Evolutionary conservation across 108 stramenopile genomes (phyloP), one percentile per base, ranked within the genome.

Genomic region (Fistulifera pelliculosa): DNA sequence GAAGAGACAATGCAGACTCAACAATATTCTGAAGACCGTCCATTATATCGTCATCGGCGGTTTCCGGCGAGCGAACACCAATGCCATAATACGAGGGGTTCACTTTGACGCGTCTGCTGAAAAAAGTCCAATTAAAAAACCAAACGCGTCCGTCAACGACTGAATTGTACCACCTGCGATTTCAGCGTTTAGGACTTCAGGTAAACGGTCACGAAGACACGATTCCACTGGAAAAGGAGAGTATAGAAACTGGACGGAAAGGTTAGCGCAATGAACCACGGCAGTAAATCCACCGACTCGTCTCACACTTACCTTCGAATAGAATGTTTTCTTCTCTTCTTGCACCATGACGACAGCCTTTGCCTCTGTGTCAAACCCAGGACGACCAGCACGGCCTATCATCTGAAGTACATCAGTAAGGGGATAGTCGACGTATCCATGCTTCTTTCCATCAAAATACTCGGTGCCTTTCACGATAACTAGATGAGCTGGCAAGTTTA

Each of bases 351-450:
- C 91, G 22, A 93, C 81, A 16, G 99, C 99, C 28, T 85, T 83
- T 43, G 89, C 97, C 60, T 66, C 55, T 17, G 77, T 79, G 62
- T 98, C 97, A 64, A 97, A 99, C 40, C 97, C 96, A 21, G 99
- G 99, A 18, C 99, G 73, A 2, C 95, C 96, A 31, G 58, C 56
- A 5, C 56, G 41, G 1, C 99, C 99, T 66, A 98, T 97, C 99
- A 99, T 99, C 73, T 99, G 99, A 25, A 99, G 69, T 6, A 98
- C 87, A 62, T 99, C 99, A 1, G 99, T 99, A 54, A 99, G 83
- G 26, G 97, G 97, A 62, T 98, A 98, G 64, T 98, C 97, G 13
- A 97, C 94, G 74, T 99, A 99, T 24, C 95, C 65, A 3, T 72
- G 69, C 1, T 62, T 40, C 67, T 97, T 96, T 3, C 95, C 97